Evolutionary conservation across 2,329 filamentous ascomycete species (phyloP).

Genomic region (Salinomyces thailandicus): DNA sequence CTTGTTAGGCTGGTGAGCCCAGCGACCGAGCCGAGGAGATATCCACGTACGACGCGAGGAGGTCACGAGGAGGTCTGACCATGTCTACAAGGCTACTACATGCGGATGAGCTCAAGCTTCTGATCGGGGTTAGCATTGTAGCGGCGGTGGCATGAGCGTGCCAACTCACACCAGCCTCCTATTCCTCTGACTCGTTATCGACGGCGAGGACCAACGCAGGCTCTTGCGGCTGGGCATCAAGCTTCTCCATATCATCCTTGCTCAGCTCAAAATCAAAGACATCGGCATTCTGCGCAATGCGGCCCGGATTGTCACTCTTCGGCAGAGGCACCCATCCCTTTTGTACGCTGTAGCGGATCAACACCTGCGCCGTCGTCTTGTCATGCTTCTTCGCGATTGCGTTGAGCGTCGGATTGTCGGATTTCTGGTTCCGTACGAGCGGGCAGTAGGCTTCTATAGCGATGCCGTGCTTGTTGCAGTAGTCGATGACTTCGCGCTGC

Average conservation of each 20-base stretch:
- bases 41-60: too few species aligned
- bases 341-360: slow-evolving; percentile 74
- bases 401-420: slow-evolving; percentile 55
- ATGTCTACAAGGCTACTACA: too few species aligned
- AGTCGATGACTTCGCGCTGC: slow-evolving; percentile 48
- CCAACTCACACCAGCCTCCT: too few species aligned
- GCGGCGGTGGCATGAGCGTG: too few species aligned
- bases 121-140: too few species aligned
- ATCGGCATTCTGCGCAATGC: slow-evolving; percentile 56
- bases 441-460: slow-evolving; percentile 55
- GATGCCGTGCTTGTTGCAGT: slow-evolving; percentile 49
- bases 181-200: slow-evolving; percentile 17
- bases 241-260: slow-evolving; percentile 45
- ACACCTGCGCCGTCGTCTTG: slow-evolving; percentile 64
- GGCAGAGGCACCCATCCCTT: slow-evolving; percentile 61
- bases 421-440: slow-evolving; percentile 60
- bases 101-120: too few species aligned
- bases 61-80: too few species aligned
- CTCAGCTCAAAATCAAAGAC: slow-evolving; percentile 51
- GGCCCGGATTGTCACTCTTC: slow-evolving; percentile 58
- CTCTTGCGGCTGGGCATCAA: slow-evolving; percentile 41
- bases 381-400: slow-evolving; percentile 59
- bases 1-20: too few species aligned
- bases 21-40: too few species aligned
- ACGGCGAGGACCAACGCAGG: slow-evolving; percentile 24